Base-by-base conservation (phyloP, 2,329 filamentous ascomycete species). In the Aspergillus calidoustus region DNA sequence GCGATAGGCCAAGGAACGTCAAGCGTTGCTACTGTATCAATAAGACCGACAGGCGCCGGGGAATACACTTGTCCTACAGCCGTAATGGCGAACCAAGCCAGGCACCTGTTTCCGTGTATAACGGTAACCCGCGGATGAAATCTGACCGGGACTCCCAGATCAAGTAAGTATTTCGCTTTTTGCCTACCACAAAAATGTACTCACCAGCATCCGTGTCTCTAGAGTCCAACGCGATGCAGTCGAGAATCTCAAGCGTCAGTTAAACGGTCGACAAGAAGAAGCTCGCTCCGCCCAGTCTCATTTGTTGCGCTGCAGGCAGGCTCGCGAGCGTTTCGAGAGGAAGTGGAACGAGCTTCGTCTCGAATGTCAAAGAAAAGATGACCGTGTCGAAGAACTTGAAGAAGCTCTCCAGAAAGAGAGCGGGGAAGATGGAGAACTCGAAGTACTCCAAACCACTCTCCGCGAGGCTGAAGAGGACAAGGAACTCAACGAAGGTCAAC, bases 81-180 rank as follows among this genome's bases (percentile, higher is more conserved):
- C 77, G 79, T 34, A 75, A 73, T 52, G 82, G 82, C n/a, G 81
- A 81, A 47, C 74, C 81, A 54, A 84, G 79, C 52, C 79, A 84
- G 43, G 78, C 80, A 44, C 84, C 85, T 13, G 81, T 90, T 5
- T 74, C 81, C 7, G 82, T 84, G 17, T 87, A 80, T 66, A 75
- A 71, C 0, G 81, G 84, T 44, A 79, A 77, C 9, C 82, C 90
- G 25, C 87, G 93, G n/a, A 96, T 97, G 87, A 90, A 89, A 71
- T 89, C 91, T 0, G 91, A 96, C 71, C 82, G 86, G 28, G 89
- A 86, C 60, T 85, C 85, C 19, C 90, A 92, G 70, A 84, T 93
- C 46, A 80, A 76, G 80, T 85, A 60, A 54, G 47, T n/a, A 38
- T 31, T 28, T 25, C 13, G 22, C 6, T 13, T 54, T 22, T 13